phyloP scores from a whole-genome alignment of 148 eudicot species.

The Fagopyrum esculentum region DNA sequence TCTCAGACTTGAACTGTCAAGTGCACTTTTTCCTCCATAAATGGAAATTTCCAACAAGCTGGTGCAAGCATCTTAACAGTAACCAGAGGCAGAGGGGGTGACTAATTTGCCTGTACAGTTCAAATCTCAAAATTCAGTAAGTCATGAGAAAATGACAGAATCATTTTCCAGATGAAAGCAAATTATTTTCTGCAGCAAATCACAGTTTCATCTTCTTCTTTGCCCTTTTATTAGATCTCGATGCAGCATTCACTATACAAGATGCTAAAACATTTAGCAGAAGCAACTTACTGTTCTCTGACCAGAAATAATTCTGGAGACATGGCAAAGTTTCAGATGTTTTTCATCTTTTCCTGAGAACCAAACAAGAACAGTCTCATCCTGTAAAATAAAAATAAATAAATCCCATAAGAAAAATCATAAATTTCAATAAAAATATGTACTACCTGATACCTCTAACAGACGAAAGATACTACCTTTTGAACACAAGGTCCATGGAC shows the following conservation, averaged over 20 bases:
- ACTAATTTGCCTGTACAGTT: not conserved
- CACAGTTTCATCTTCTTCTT: not conserved
- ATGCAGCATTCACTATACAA: not conserved
- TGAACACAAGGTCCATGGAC: too few relatives aligned
- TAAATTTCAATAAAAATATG: not conserved
- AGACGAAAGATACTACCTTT: too few relatives aligned
- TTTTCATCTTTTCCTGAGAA: slow-evolving; percentile 56
- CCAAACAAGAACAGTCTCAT: slow-evolving; percentile 65
- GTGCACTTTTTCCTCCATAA: too few relatives aligned
- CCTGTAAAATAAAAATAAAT: slow-evolving; percentile 28
- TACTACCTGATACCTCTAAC: too few relatives aligned
- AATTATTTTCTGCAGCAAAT: not conserved
- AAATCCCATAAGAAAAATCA: not conserved
- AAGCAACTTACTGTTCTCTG: slow-evolving; percentile 61
- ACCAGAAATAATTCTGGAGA: slow-evolving; percentile 70
- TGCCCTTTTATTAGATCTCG: not conserved
- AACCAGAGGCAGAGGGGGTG: too few relatives aligned
- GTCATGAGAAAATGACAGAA: not conserved
- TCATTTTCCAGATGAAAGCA: too few relatives aligned
- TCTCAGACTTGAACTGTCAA: too few relatives aligned
- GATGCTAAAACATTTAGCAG: not conserved
- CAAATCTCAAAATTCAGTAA: not conserved
- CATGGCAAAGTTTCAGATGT: slow-evolving; percentile 53
- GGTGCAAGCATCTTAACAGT: too few relatives aligned
- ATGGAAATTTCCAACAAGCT: too few relatives aligned